Evolutionary conservation across 2,329 filamentous ascomycete species (phyloP), one percentile per base, ranked within the genome.

Genomic region (Fusarium mangiferae): DNA sequence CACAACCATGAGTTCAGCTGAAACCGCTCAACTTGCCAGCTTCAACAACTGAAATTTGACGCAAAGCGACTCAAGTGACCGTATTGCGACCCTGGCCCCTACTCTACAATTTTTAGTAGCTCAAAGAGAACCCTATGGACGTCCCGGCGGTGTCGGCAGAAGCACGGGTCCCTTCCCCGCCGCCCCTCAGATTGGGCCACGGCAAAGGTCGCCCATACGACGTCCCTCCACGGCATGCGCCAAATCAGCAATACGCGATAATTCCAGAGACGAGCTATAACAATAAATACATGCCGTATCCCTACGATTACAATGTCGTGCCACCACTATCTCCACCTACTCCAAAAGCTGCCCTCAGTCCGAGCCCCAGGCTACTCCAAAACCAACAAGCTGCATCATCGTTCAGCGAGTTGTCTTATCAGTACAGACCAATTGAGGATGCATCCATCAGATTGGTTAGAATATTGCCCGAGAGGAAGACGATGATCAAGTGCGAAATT

Each of bases 391-490:
- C 39, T 10, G 42, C 55, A 5, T 56, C 62, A 7, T 59, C 28
- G 1, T 44, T 62, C n/a, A 49, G 30, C 8, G 48, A 60, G 26
- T 12, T 26, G 20, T 39, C 28, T 22, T 64, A 64, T 24, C 52
- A 64, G 22, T 72, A 72, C 49, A 44, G 57, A 3, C 68, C 69
- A 3, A 46, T 72, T 6, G 64, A 72, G 12, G 49, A 62, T 5
- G 52, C 28, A 9, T 72, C 41, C 14, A 72, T 72, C n/a, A 72
- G 70, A 48, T 12, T 72, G 35, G 38, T 73, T 22, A 65, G 63
- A 9, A 57, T 72, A 7, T 20, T 49, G 0, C 70, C 70, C 0
- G 58, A 72, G 26, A 54, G 56, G 24, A 60, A 48, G 18, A 59
- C 69, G 1, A 60, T 59, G 48, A 57, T 72, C 18, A 68, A 65